These are phyloP conservation scores for Phytopythium kandeliae DNA, from an alignment of 352 stramenopile genomes.

Conservation along the genomic window DNA sequence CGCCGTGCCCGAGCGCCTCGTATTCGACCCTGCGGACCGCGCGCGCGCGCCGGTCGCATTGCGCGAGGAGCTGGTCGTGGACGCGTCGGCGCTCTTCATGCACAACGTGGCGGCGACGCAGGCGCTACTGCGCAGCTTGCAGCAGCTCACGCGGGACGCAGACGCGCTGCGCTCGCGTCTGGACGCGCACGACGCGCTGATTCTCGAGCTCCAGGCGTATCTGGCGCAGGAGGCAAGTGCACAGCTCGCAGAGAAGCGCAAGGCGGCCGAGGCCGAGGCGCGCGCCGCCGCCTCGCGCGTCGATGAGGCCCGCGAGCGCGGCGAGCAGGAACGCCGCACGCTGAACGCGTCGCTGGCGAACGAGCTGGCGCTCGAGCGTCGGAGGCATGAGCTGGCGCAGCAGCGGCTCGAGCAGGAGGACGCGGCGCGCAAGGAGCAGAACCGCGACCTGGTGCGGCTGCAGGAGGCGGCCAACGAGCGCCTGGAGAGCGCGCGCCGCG, in stretches of 20 bases:
- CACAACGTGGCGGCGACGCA: constrained; percentile 88
- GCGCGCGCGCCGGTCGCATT: constrained; percentile 49
- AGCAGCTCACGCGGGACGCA: constrained; percentile 19
- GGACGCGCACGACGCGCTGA: constrained; percentile 19
- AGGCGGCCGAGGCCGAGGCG: constrained; percentile 44
- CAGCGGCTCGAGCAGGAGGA: constrained; percentile 44
- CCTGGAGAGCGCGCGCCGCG: constrained; percentile 43
- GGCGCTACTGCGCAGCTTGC: constrained; percentile 45
- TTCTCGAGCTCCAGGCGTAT: constrained; percentile 40
- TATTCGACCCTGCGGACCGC: constrained; percentile 27
- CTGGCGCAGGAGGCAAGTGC: constrained; percentile 59
- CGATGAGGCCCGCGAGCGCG: constrained; percentile 30
- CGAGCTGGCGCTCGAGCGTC: constrained; percentile 41
- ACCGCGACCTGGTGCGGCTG: constrained; percentile 49
- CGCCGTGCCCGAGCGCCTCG: constrained; percentile 45
- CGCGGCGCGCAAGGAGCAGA: constrained; percentile 32
- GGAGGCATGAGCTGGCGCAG: constrained; percentile 43
- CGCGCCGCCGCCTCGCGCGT: constrained; percentile 25
- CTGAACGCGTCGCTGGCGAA: constrained; percentile 35
- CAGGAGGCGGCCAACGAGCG: constrained; percentile 58
- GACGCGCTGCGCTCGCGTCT: constrained; percentile 17
- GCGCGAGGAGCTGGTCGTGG: constrained; percentile 81
- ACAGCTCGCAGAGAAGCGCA: constrained; percentile 54
- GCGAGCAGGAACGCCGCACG: constrained; percentile 49
- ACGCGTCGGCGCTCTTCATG: constrained; percentile 90